Percentiles rank a stretch among this genome's conserved stretches.
These are phyloP conservation scores for Trichoderma sp. DNA, from an alignment of 2,329 filamentous ascomycete species.

Conservation along the genomic window DNA sequence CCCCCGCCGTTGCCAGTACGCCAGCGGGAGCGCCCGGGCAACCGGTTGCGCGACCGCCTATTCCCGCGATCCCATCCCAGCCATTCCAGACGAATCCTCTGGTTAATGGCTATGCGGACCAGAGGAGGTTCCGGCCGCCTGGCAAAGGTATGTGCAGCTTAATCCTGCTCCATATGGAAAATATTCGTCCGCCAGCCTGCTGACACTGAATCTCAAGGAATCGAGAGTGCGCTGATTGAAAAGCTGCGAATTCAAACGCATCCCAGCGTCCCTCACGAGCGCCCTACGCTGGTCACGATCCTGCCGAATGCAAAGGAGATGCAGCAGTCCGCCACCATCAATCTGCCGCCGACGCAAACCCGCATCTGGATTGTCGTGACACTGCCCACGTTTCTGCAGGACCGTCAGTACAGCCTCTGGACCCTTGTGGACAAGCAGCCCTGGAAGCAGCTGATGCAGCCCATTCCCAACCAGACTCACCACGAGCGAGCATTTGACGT, in stretches of 20 bases:
- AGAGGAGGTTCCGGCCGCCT: conserved; percentile 43
- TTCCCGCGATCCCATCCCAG: conserved; percentile 30
- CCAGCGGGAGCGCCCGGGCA: conserved; percentile 31
- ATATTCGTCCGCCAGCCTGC: neutral
- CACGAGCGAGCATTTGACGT: conserved; percentile 74
- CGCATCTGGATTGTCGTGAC: conserved; percentile 71
- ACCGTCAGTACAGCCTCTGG: conserved; percentile 75
- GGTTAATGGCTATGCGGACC: conserved; percentile 41
- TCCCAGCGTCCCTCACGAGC: conserved; percentile 63
- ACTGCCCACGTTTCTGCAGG: conserved; percentile 63
- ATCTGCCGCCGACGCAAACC: conserved; percentile 66
- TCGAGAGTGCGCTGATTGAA: conserved; percentile 66
- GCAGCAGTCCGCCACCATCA: conserved; percentile 73
- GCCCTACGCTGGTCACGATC: conserved; percentile 65
- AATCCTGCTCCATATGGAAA: neutral
- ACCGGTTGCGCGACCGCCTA: conserved; percentile 29
- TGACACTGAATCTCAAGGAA: conserved; percentile 44
- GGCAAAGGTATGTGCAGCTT: conserved; percentile 46
- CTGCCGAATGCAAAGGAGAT: conserved; percentile 65
- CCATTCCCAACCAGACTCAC: conserved; percentile 58
- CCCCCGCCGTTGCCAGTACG: conserved; percentile 33
- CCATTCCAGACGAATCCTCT: conserved; percentile 37
- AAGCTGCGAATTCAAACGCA: conserved; percentile 69
- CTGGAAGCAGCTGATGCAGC: conserved; percentile 50
- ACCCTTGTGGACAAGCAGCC: conserved; percentile 70